These are phyloP conservation scores for Xylaria digitata DNA, from an alignment of 2,329 filamentous ascomycete genomes.

Conservation along the genomic window DNA sequence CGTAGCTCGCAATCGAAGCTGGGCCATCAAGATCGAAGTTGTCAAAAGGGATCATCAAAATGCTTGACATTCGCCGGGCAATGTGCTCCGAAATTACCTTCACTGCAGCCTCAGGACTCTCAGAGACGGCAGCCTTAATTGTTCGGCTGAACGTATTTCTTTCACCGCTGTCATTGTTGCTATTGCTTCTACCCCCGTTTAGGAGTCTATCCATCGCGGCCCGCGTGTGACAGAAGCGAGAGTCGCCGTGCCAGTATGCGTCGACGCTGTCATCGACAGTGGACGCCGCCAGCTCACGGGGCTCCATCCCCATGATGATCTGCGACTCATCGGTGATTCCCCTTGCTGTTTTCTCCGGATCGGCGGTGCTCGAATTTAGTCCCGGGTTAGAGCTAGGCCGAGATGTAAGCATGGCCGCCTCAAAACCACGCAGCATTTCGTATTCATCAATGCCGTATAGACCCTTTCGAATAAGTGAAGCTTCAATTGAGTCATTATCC, in stretches of 20 bases:
- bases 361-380: not conserved
- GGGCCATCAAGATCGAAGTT: constrained; percentile 38
- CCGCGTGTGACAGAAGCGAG: constrained; percentile 41
- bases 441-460: constrained; percentile 50
- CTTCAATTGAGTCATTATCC: constrained; percentile 42
- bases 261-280: constrained; percentile 33
- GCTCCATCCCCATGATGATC: constrained; percentile 42
- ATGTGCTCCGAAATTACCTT: constrained; percentile 35
- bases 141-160: constrained; percentile 28
- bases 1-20: constrained; percentile 49
- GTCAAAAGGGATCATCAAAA: constrained; percentile 43
- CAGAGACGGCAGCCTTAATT: constrained; percentile 33
- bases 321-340: constrained; percentile 24
- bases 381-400: not conserved
- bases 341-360: not conserved
- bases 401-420: constrained; percentile 44
- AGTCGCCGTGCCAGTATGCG: constrained; percentile 48
- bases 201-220: constrained; percentile 36
- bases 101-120: constrained; percentile 28
- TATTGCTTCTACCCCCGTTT: constrained; percentile 11
- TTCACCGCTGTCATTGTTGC: constrained; percentile 28
- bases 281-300: constrained; percentile 36
- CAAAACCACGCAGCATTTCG: constrained; percentile 44
- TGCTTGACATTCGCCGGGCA: constrained; percentile 39
- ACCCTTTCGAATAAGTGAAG: constrained; percentile 43